phyloP scores from a whole-genome alignment of 352 stramenopile genomes.

The Pythium pectinolyticum region DNA sequence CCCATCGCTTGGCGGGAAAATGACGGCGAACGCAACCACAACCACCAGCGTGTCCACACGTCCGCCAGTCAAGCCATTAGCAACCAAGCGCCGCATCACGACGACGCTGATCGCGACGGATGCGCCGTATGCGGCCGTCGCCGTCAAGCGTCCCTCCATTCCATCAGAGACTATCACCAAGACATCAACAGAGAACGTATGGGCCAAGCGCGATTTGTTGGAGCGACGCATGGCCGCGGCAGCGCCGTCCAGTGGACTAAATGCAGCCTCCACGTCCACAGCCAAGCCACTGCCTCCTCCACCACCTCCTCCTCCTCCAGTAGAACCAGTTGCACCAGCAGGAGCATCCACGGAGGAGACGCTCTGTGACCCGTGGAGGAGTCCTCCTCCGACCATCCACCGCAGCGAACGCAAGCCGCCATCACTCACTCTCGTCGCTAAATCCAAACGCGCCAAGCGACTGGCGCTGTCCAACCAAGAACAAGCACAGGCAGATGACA shows the following conservation, averaged over 20 bases:
- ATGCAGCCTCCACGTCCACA: no score
- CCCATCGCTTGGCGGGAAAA: conserved; percentile 15
- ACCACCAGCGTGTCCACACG: neutral
- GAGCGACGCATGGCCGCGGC: conserved; percentile 41
- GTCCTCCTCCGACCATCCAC: neutral
- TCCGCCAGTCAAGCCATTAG: neutral
- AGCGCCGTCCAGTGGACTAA: neutral
- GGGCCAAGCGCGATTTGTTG: conserved; percentile 45
- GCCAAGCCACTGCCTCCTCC: no score
- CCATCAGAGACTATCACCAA: neutral
- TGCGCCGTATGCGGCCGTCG: conserved; percentile 11
- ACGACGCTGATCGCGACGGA: conserved; percentile 22
- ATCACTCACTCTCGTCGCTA: neutral
- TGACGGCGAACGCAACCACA: neutral
- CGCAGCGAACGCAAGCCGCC: neutral
- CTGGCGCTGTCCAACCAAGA: conserved; percentile 3
- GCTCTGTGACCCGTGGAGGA: conserved; percentile 9
- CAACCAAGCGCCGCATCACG: conserved; percentile 23
- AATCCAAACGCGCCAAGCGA: conserved; percentile 3
- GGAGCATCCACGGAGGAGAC: neutral
- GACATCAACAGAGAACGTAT: conserved; percentile 23
- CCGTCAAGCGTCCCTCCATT: conserved; percentile 8
- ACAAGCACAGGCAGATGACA: no score
- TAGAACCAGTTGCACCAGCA: neutral
- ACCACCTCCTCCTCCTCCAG: neutral